Evolutionary conservation across 352 stramenopile species (phyloP), one percentile per base, ranked within the genome.

Genomic region (Pythium monospermum): DNA sequence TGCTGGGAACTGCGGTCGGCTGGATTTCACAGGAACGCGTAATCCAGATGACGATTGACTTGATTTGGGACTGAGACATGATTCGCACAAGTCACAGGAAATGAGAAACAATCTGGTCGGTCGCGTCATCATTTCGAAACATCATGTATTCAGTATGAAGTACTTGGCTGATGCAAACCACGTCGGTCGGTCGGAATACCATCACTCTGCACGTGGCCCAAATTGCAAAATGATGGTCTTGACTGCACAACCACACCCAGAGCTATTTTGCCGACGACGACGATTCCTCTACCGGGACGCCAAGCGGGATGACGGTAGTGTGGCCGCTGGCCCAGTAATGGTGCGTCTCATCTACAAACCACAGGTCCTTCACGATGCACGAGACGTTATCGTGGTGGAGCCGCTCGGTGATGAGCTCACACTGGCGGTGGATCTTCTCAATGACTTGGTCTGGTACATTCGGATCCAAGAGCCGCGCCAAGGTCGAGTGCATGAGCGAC

Each of bases 311-410:
- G 30, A 66, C 56, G 1, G 73, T 82, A 43, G 68, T 81, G 36
- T 62, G 56, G 1, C 76, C 76, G 40, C 70, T 59, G 1, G 74
- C 71, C 23, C 73, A 87, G 49, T 81, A 71, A 27, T 83, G 56
- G 23, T 87, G 76, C 11, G 74, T 83, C 53, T 90, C 79, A 46
- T 87, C 72, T 6, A 87, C 71, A 33, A 76, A 83, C 79, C 79
- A 90, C 13, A 90, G 60, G 19, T 76, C 68, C 8, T 72, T 49
- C 36, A 85, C 68, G 12, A 71, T 52, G 30, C 71, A 66, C 19
- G 49, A 62, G 22, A 61, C 50, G 5, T 52, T 55, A 12, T 75
- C 41, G 2, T 30, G 35, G 13, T 28, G 41, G 11, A 88, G 42
- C 30, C 66, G 43, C 30, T 69, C 39, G 2, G 76, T 85, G 33